Evolutionary conservation across 768 basidiomycete species (phyloP), one percentile per base, ranked within the genome.

Genomic region (Trametes meyenii): DNA sequence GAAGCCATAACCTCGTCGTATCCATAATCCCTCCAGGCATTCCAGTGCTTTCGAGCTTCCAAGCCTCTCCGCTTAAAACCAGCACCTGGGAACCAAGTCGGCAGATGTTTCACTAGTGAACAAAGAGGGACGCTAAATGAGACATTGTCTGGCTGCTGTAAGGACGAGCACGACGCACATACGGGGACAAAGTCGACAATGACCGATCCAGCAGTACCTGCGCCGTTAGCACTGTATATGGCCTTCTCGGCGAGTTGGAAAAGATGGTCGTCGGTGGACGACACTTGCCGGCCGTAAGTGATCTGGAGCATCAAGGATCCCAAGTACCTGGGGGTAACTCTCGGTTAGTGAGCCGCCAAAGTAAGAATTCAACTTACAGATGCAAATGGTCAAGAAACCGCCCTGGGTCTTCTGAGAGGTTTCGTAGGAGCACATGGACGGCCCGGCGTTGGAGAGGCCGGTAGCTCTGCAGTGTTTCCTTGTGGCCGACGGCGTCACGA

Each of bases 21-120:
- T 0, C 73, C 74, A 1, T 57, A 38, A 49, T 67, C 53, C 19
- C 68, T 35, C 67, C 72, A 70, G 11, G 33, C 48, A 14, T 58
- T 44, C 3, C 72, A 54, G 5, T 64, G 50, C 0, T 58, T 45
- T 23, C 62, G 60, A n/a, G 63, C 66, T 7, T 38, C 48, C 3
- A 19, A 13, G 1, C 63, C 69, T 40, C 69, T 63, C 17, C 57
- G 49, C 55, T 73, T 73, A 65, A 71, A 78, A 8, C 48, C 63
- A 0, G 73, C 66, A 5, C 74, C 74, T 0, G 76, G 76, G 17
- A 77, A 61, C 74, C 76, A 75, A 12, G 43, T 43, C 3, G 76
- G 76, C 1, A 73, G 39, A 21, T 67, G 53, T 24, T 61, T 55
- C 50, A 72, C 68, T 69, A 33, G 16, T 3, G 4, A 33, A 8